A percentile compares a stretch with the other conserved stretches of the same genome.
Evolutionary conservation across 257 asterid species (phyloP).

Genomic region (Petunia secreta): DNA sequence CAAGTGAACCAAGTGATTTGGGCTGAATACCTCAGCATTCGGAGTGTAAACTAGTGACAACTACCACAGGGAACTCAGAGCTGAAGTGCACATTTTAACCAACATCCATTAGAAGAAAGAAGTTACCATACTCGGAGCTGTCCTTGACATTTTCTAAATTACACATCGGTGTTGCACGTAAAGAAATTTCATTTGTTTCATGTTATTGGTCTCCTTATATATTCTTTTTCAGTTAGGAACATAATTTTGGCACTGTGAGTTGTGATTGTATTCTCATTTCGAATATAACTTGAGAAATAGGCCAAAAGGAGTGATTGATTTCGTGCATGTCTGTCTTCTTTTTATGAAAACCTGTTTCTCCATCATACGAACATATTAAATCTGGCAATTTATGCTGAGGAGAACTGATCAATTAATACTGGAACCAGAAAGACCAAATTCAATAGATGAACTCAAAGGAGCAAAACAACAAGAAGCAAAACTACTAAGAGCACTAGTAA

Average conservation of each 20-base stretch:
- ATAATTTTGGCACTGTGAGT: background rate
- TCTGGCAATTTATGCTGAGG: background rate
- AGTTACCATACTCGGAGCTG: slow-evolving; percentile 2
- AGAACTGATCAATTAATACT: background rate
- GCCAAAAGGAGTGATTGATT: background rate
- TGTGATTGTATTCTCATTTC: background rate
- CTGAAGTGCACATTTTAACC: background rate
- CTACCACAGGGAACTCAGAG: background rate
- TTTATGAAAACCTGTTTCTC: background rate
- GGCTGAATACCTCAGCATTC: background rate
- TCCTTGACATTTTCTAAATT: background rate
- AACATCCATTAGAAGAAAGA: background rate
- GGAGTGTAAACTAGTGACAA: slow-evolving; percentile 8
- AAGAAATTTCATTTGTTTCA: background rate
- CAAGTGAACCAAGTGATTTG: slow-evolving; percentile 11
- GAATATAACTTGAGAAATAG: background rate
- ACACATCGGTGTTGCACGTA: background rate
- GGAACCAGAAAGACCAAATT: too few relatives aligned
- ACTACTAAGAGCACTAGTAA: background rate
- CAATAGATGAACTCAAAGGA: background rate
- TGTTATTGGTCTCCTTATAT: background rate
- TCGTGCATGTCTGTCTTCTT: background rate
- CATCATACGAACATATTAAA: background rate
- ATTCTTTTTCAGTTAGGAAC: background rate
- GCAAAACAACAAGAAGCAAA: background rate